A percentile compares a stretch with the other conserved stretches of the same genome.
phyloP scores from a whole-genome alignment of 225 moss, liverwort and hornwort species.

The Polytrichum commune region DNA sequence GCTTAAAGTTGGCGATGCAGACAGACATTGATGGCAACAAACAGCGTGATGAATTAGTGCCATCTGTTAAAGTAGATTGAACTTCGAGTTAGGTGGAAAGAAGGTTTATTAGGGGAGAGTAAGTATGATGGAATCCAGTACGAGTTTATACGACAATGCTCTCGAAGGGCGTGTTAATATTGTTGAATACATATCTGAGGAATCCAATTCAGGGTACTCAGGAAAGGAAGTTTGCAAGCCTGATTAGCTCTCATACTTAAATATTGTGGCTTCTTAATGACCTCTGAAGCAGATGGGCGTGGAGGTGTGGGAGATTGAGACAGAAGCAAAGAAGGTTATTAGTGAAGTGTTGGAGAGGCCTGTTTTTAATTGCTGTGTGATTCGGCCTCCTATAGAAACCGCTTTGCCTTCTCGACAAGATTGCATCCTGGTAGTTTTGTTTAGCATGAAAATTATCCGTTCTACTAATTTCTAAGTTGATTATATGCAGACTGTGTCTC shows the following conservation, averaged over 20 bases:
- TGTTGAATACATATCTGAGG: background rate
- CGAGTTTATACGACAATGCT: no score
- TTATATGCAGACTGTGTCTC: background rate
- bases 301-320: conserved; percentile 60
- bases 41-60: background rate
- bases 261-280: background rate
- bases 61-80: background rate
- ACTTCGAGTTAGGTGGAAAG: no score
- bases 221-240: background rate
- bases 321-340: conserved; percentile 23
- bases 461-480: background rate
- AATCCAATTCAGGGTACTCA: background rate
- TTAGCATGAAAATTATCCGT: background rate
- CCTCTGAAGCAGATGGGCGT: conserved; percentile 27
- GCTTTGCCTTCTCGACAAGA: conserved; percentile 24
- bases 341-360: conserved; percentile 24
- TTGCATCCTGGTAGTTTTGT: conserved; percentile 37
- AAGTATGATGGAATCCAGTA: no score
- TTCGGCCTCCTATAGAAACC: conserved; percentile 17
- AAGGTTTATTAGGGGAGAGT: no score
- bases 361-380: conserved; percentile 40
- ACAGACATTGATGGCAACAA: background rate
- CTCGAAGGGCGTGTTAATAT: background rate
- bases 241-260: background rate
- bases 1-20: no score